A percentile compares a stretch with the other conserved stretches of the same genome.
Conservation (phyloP, 140 eudicot genomes). For the Cichorium intybus region DNA sequence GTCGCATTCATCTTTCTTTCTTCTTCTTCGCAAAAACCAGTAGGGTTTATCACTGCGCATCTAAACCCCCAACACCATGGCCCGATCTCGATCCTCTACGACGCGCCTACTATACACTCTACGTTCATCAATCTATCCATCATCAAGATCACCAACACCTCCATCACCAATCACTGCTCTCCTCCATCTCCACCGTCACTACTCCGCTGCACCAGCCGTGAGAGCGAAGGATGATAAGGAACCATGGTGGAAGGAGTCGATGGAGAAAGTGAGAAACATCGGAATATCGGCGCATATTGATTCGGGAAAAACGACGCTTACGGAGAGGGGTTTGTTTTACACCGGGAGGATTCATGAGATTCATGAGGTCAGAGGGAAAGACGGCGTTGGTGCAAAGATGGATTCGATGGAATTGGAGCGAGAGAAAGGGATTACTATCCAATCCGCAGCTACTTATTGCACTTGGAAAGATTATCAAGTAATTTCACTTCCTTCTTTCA, state of each 20-base stretch:
- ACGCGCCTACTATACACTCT: slow-evolving; percentile 72
- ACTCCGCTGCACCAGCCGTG: slow-evolving; percentile 79
- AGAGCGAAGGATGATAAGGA: slow-evolving; percentile 59
- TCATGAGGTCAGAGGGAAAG: slow-evolving; percentile 94
- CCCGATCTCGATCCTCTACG: slow-evolving; percentile 60
- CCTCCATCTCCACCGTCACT: slow-evolving; percentile 60
- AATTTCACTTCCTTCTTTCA: neutral
- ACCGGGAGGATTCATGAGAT: slow-evolving; percentile 97
- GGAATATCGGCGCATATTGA: slow-evolving; percentile 98
- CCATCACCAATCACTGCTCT: slow-evolving; percentile 50
- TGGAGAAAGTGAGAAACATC: slow-evolving; percentile 76
- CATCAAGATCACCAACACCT: slow-evolving; percentile 28
- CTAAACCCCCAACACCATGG: slow-evolving; percentile 51
- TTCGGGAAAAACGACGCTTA: slow-evolving; percentile 90
- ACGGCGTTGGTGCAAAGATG: slow-evolving; percentile 98
- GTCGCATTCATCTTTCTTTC: slow-evolving; percentile 9
- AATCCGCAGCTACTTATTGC: slow-evolving; percentile 97
- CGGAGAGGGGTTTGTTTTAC: slow-evolving; percentile 78
- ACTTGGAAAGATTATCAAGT: slow-evolving; percentile 95
- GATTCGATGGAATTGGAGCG: slow-evolving; percentile 98
- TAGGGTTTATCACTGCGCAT: slow-evolving; percentile 42
- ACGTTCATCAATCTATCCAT: slow-evolving; percentile 36
- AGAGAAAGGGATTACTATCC: slow-evolving; percentile 93
- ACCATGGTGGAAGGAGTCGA: slow-evolving; percentile 82
- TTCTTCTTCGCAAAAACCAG: slow-evolving; percentile 12